Conservation (phyloP, 192 early-diverging fungal species). For the Gigaspora rosea region DNA sequence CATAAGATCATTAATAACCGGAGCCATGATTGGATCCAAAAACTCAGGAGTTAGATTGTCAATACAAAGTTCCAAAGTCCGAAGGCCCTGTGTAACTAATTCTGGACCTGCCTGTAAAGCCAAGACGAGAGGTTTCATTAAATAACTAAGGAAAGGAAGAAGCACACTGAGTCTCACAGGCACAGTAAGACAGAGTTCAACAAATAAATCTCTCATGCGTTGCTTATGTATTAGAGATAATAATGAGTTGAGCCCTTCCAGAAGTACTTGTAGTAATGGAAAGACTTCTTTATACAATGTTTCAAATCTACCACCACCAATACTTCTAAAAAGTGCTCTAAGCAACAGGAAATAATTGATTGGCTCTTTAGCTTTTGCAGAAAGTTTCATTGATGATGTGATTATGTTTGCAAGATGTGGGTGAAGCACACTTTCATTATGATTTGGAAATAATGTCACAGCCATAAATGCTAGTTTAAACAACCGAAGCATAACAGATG, state of each 20-base stretch:
- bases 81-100: constrained; percentile 91
- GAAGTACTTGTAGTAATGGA: constrained; percentile 86
- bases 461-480: constrained; percentile 96
- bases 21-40: constrained; percentile 92
- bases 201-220: constrained; percentile 93
- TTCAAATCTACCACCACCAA: constrained; percentile 96
- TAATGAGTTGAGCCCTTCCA: constrained; percentile 89
- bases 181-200: constrained; percentile 95
- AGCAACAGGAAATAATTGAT: constrained; percentile 92
- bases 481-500: constrained; percentile 79
- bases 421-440: constrained; percentile 88
- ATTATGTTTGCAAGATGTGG: constrained; percentile 93
- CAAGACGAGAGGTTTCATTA: constrained; percentile 96
- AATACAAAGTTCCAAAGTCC: constrained; percentile 96
- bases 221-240: constrained; percentile 76
- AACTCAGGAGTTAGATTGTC: constrained; percentile 98
- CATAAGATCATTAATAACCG: constrained; percentile 95
- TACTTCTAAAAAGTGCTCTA: constrained; percentile 89
- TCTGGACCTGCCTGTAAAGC: constrained; percentile 91
- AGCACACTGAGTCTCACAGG: constrained; percentile 94
- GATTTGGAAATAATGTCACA: constrained; percentile 85
- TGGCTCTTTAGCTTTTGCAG: constrained; percentile 81
- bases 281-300: constrained; percentile 93
- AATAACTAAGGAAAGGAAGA: constrained; percentile 86
- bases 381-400: constrained; percentile 81